phyloP scores from a whole-genome alignment of 257 asterid species.

The Craterostigma plantagineum region DNA sequence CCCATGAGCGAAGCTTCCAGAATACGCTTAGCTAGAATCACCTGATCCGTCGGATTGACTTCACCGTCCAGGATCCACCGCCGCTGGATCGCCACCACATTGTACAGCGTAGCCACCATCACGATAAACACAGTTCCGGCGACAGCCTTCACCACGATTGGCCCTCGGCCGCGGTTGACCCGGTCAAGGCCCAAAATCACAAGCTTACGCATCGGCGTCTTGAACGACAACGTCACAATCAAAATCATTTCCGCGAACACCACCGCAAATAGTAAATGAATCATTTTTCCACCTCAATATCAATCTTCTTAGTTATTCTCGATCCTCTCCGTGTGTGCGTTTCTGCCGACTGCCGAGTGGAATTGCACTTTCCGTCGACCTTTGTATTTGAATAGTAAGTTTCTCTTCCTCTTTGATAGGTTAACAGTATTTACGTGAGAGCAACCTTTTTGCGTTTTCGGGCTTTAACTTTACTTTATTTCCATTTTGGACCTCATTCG shows the following conservation, averaged over 20 bases:
- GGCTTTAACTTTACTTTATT: too few species aligned
- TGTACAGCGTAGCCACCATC: conserved; percentile 50
- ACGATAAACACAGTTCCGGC: conserved; percentile 37
- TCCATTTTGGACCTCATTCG: too few species aligned
- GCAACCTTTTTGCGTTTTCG: too few species aligned
- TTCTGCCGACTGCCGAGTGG: too few species aligned
- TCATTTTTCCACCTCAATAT: conserved; percentile 17
- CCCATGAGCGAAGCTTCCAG: conserved; percentile 95
- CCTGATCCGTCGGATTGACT: conserved; percentile 69
- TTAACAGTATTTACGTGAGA: too few species aligned
- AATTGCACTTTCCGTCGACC: too few species aligned
- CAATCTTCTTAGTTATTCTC: too few species aligned
- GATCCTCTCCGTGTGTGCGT: too few species aligned
- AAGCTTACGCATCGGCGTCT: conserved; percentile 71
- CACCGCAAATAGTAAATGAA: conserved; percentile 38
- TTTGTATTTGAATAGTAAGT: too few species aligned
- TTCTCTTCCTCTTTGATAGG: too few species aligned
- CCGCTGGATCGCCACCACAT: conserved; percentile 33
- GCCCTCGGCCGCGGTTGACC: conserved; percentile 69
- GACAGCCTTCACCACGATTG: conserved; percentile 50
- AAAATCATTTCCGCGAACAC: conserved; percentile 54
- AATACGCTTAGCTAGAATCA: conserved; percentile 40
- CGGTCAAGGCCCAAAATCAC: conserved; percentile 71
- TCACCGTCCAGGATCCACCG: conserved; percentile 56
- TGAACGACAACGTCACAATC: conserved; percentile 67